phyloP scores from a whole-genome alignment of 148 eudicot genomes.

The Oxyria digyna region DNA sequence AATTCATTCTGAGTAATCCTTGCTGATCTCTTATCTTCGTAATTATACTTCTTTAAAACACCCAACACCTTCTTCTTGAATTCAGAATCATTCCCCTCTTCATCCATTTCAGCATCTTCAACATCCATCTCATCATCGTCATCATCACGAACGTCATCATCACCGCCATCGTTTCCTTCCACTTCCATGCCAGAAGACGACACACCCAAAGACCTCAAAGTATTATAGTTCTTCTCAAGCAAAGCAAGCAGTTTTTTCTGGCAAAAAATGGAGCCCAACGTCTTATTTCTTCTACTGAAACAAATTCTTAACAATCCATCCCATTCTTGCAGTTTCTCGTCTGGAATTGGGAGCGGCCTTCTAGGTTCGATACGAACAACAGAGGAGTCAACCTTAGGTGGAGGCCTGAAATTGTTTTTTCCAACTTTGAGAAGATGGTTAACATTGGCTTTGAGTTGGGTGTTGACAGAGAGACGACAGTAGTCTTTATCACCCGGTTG shows the following conservation, averaged over 20 bases:
- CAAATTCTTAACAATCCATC: constrained; percentile 73
- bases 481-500: constrained; percentile 87
- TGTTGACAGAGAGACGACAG: constrained; percentile 83
- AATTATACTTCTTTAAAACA: constrained; percentile 59
- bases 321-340: constrained; percentile 75
- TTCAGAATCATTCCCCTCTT: constrained; percentile 27
- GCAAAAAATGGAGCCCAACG: constrained; percentile 64
- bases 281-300: constrained; percentile 79
- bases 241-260: constrained; percentile 52
- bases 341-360: constrained; percentile 58
- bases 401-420: constrained; percentile 82
- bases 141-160: constrained; percentile 10
- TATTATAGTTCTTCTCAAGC: constrained; percentile 83
- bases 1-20: constrained; percentile 85
- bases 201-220: constrained; percentile 38
- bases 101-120: constrained; percentile 25
- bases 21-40: constrained; percentile 77
- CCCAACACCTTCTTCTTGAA: constrained; percentile 57
- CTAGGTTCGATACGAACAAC: constrained; percentile 90
- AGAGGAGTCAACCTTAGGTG: constrained; percentile 93
- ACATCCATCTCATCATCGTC: constrained; percentile 59
- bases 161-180: constrained; percentile 28
- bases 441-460: constrained; percentile 65
- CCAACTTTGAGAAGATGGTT: constrained; percentile 82
- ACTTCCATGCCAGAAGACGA: constrained; percentile 25